These are phyloP conservation scores for Escovopsis sp. DNA, from an alignment of 2,329 filamentous ascomycete genomes.

Conservation along the genomic window DNA sequence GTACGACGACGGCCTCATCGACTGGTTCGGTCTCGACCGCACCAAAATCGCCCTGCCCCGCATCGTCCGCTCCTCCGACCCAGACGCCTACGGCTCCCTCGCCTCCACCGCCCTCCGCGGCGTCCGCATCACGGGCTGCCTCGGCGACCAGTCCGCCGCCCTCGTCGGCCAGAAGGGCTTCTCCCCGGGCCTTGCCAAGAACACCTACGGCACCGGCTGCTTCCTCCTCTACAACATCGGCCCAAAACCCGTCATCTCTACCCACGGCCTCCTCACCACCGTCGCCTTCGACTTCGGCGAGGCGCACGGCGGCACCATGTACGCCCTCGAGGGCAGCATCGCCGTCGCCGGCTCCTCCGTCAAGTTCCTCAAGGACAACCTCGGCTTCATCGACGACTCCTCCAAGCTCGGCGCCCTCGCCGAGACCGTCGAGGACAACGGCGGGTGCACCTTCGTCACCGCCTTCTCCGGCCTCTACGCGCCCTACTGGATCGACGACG, in stretches of 20 bases:
- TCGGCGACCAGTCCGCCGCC: constrained; percentile 71
- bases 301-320: constrained; percentile 49
- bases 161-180: constrained; percentile 70
- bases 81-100: constrained; percentile 51
- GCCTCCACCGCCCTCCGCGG: constrained; percentile 47
- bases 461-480: constrained; percentile 71
- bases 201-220: constrained; percentile 75
- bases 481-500: constrained; percentile 76
- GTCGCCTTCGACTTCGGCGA: constrained; percentile 63
- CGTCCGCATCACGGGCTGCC: constrained; percentile 56
- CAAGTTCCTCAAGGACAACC: constrained; percentile 48
- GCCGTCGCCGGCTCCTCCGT: constrained; percentile 64
- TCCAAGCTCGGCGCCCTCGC: constrained; percentile 30
- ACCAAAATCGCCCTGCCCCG: constrained; percentile 58
- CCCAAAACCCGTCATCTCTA: constrained; percentile 62
- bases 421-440: constrained; percentile 46
- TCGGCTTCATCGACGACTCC: constrained; percentile 36
- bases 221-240: constrained; percentile 77
- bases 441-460: constrained; percentile 63
- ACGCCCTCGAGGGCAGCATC: constrained; percentile 64
- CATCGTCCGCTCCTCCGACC: constrained; percentile 60
- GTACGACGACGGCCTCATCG: constrained; percentile 57
- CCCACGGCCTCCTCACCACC: constrained; percentile 60
- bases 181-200: constrained; percentile 61
- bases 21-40: constrained; percentile 59